Conservation (phyloP, 495 filamentous ascomycete genomes). For the Xylaria grammica region DNA sequence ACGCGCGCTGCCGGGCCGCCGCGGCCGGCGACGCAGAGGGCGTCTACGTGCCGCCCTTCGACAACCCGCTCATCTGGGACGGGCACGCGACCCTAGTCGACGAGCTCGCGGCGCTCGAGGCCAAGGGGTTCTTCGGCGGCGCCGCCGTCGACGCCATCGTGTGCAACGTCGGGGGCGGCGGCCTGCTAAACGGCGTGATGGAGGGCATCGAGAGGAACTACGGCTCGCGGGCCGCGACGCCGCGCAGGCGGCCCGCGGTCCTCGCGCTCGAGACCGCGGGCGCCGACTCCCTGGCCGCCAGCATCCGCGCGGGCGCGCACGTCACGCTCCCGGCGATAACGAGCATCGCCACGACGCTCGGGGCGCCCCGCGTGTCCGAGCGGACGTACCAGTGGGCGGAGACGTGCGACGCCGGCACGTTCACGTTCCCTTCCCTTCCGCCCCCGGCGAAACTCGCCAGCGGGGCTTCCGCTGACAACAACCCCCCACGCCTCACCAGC, state of each 20-base stretch:
- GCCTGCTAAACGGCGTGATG: slow-evolving; percentile 80
- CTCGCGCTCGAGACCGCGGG: slow-evolving; percentile 84
- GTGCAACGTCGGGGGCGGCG: slow-evolving; percentile 88
- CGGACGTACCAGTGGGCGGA: slow-evolving; percentile 70
- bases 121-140: slow-evolving; percentile 40
- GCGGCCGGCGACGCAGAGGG: slow-evolving; percentile 60
- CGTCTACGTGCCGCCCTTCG: slow-evolving; percentile 92
- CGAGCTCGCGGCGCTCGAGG: slow-evolving; percentile 63
- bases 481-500: slow-evolving; percentile 56
- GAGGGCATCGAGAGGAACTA: slow-evolving; percentile 66
- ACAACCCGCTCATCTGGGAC: slow-evolving; percentile 83
- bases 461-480: slow-evolving; percentile 24
- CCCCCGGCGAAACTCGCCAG: slow-evolving; percentile 32
- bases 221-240: slow-evolving; percentile 10
- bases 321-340: slow-evolving; percentile 77
- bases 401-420: background rate
- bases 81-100: slow-evolving; percentile 75
- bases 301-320: slow-evolving; percentile 63
- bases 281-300: slow-evolving; percentile 70
- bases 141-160: slow-evolving; percentile 68
- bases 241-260: slow-evolving; percentile 55
- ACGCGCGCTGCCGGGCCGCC: slow-evolving; percentile 68
- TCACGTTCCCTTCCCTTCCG: background rate
- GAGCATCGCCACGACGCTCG: slow-evolving; percentile 78
- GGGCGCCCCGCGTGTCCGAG: slow-evolving; percentile 73